These are phyloP conservation scores for Paramyrothecium roridum DNA, from an alignment of 2,329 filamentous ascomycete species.

Conservation along the genomic window DNA sequence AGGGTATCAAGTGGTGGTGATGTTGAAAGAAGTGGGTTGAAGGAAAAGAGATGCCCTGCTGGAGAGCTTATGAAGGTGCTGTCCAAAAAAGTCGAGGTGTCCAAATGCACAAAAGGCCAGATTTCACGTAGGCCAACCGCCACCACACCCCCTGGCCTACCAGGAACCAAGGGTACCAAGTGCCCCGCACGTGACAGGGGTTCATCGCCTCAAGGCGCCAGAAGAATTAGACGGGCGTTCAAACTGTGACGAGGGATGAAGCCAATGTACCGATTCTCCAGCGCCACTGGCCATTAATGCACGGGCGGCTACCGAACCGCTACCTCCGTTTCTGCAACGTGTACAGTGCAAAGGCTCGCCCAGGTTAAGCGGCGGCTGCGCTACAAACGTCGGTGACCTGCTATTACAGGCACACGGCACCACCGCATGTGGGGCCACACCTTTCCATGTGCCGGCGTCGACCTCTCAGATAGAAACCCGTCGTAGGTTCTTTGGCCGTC, in stretches of 20 bases:
- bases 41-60: constrained; percentile 17
- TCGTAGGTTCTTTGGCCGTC: background rate
- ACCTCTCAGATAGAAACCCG: background rate
- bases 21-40: constrained; percentile 22
- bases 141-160: constrained; percentile 10
- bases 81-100: constrained; percentile 39
- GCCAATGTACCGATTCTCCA: background rate
- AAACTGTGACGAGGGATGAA: background rate
- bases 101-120: constrained; percentile 47
- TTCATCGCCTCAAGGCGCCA: background rate
- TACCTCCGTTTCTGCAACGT: background rate
- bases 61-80: constrained; percentile 31
- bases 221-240: background rate
- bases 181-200: constrained; percentile 29
- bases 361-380: background rate
- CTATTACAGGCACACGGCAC: background rate
- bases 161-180: background rate
- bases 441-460: background rate
- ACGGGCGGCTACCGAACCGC: background rate
- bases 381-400: background rate
- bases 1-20: constrained; percentile 23
- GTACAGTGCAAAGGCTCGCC: background rate
- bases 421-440: background rate
- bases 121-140: constrained; percentile 34
- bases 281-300: background rate